Evolutionary conservation across 2,329 filamentous ascomycete species (phyloP).

Genomic region (Fusarium luffae): DNA sequence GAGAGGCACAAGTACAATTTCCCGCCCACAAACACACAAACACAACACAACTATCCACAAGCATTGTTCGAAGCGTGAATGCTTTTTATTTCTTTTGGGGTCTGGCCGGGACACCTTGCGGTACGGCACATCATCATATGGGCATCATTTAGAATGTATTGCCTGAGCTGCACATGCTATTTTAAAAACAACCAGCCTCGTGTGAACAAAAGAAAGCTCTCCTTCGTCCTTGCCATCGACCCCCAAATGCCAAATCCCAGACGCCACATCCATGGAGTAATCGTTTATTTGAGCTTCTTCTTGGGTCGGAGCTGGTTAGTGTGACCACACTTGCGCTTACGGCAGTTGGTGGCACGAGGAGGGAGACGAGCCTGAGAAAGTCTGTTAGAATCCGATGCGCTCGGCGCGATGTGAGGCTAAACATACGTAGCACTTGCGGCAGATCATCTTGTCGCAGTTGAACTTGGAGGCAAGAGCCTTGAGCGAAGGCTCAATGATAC

Average conservation of each 20-base stretch:
- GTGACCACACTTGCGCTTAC: constrained; percentile 99
- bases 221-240: constrained; percentile 51
- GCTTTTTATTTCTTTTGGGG: constrained; percentile 39
- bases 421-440: constrained; percentile 99
- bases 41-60: not conserved
- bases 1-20: not conserved
- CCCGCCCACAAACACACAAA: not conserved
- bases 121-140: constrained; percentile 43
- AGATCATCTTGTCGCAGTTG: constrained; percentile 99
- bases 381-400: not conserved
- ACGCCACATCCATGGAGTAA: constrained; percentile 58
- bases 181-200: constrained; percentile 55
- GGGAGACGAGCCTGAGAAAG: constrained; percentile 79
- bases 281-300: constrained; percentile 95
- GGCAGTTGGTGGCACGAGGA: constrained; percentile 99
- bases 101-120: constrained; percentile 35
- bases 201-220: constrained; percentile 50
- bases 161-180: constrained; percentile 55
- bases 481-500: constrained; percentile 98
- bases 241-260: constrained; percentile 57
- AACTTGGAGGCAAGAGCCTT: constrained; percentile 99
- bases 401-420: not conserved
- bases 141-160: constrained; percentile 54
- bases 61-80: constrained; percentile 36
- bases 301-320: constrained; percentile 99